Evolutionary conservation across 805 yeast genomes (phyloP), one percentile per base, ranked within the genome.

Genomic region (Tetrapisispora nanseiensis): DNA sequence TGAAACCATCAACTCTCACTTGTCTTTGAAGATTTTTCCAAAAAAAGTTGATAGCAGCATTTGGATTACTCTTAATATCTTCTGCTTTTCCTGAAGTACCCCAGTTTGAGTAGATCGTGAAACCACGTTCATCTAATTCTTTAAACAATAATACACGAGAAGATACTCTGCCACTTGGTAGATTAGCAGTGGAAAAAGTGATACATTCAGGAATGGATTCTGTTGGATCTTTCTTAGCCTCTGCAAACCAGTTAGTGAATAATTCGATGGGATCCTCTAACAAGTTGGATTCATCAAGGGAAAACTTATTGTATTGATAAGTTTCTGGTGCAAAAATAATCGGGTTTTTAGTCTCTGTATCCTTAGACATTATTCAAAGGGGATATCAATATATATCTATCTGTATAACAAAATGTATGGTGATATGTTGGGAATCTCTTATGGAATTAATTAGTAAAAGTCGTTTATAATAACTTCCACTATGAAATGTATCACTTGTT

Each of bases 21-120:
- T 87, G 97, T 51, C 97, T 78, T 67, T 92, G 96, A 31, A 82
- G 61, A 49, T 78, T 79, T 44, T 83, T 84, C 98, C 97, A 92
- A 66, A 87, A 92, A 61, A 90, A 92, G 11, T 82, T 81, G 49
- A 92, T 67, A 1, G 95, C 78, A 1, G 89, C 97, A 55, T 75
- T 72, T 48, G 84, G 82, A 62, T 92, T 92, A 29, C 81, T 66
- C 30, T 65, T 65, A 46, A 80, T 68, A 61, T 89, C 97, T 37
- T 66, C 56, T 16, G 82, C 77, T 63, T 92, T 92, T 63, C 85
- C 87, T 28, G 95, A 83, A 9, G 81, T 72, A 26, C 72, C 86
- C 95, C 96, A 89, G 63, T 92, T 92, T 42, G 97, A 86, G 64
- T 85, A 92, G 33, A 92, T 70, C 9, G 87, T 76, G 52, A 90